phyloP scores from a whole-genome alignment of 192 early-diverging fungal genomes.

The Coemansia reversa region DNA sequence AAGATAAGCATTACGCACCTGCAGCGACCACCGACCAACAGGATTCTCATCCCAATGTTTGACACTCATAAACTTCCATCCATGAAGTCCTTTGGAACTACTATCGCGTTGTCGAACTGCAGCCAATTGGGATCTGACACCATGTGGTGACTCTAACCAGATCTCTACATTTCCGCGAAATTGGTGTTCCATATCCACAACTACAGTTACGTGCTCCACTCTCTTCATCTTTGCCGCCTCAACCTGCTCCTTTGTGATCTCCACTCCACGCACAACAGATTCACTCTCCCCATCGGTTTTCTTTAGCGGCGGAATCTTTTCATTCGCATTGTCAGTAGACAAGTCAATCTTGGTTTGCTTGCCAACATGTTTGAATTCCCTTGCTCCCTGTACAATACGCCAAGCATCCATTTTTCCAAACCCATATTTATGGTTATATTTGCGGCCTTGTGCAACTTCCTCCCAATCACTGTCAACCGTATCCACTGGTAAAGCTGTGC shows the following conservation, averaged over 20 bases:
- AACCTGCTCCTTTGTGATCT: constrained; percentile 56
- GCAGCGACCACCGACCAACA: constrained; percentile 77
- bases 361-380: constrained; percentile 62
- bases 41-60: constrained; percentile 96
- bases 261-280: constrained; percentile 34
- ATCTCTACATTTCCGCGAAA: constrained; percentile 86
- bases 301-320: constrained; percentile 57
- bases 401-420: constrained; percentile 90
- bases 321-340: constrained; percentile 35
- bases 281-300: constrained; percentile 34
- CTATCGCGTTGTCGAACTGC: constrained; percentile 64
- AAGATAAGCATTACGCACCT: constrained; percentile 64
- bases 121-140: constrained; percentile 67
- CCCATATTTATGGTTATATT: constrained; percentile 91
- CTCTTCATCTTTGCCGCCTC: constrained; percentile 49
- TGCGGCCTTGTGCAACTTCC: constrained; percentile 63
- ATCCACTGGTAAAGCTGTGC: constrained; percentile 73
- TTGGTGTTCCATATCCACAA: constrained; percentile 76
- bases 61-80: constrained; percentile 96
- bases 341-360: constrained; percentile 63
- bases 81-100: constrained; percentile 64
- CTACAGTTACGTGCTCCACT: constrained; percentile 88
- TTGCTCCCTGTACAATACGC: constrained; percentile 76
- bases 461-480: constrained; percentile 73
- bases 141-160: constrained; percentile 71